Evolutionary conservation across 2,329 filamentous ascomycete species (phyloP), one percentile per base, ranked within the genome.

Genomic region (Cladosporium velox): DNA sequence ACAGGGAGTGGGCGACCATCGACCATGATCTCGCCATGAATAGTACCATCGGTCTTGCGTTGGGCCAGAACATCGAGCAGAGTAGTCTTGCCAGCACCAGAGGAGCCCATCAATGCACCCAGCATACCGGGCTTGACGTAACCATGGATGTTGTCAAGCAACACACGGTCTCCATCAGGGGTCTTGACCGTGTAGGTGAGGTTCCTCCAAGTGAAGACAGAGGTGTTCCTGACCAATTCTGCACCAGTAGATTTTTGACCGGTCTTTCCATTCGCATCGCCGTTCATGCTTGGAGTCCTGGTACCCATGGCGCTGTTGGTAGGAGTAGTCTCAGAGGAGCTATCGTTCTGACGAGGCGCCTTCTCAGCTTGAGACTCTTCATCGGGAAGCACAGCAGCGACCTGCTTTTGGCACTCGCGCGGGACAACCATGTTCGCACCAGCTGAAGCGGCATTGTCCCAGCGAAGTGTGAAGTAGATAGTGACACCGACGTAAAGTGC

Each of bases 61-160:
- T 81, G 80, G 0, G 82, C 80, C 11, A 79, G 70, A 8, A 75
- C 73, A 68, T 79, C 76, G 10, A 79, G 72, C 1, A 79, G 69
- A 14, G 78, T 79, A 1, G 78, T 79, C 67, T 79, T 79, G 24
- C 78, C 78, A 34, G 79, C 79, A 57, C 91, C 91, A 5, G 90
- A 92, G 7, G 89, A 88, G 47, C 91, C 91, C 90, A 95, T 93
- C 1, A 95, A 81, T 2, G 91, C 91, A 3, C 90, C 93, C 11
- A 94, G 83, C 71, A 90, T 87, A 41, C 91, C 91, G 1, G 91
- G 91, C 68, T 89, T 88, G 60, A 93, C 90, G 71, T 89, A 94
- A 2, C 89, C 93, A 70, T 87, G 83, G 4, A 90, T 85, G 66
- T 88, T 82, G 67, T 87, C 82, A 12, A 90, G 77, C 4, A 90